Evolutionary conservation across 2,329 filamentous ascomycete species (phyloP).

Genomic region (Pleurostoma richardsiae): DNA sequence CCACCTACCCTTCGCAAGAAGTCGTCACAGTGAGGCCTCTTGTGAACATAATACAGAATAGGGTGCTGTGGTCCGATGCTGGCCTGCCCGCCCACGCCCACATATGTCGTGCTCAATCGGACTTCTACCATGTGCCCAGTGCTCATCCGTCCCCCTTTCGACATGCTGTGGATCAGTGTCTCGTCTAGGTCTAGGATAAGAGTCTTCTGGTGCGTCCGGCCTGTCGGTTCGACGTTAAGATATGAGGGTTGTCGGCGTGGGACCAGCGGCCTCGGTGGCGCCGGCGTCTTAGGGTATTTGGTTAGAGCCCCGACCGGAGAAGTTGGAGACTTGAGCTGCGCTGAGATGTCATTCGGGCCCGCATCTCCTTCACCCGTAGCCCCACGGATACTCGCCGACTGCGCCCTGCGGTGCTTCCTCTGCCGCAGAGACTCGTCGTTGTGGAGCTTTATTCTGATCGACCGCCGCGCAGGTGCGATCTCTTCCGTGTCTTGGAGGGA

Average conservation of each 20-base stretch:
- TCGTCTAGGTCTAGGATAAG: constrained; percentile 94
- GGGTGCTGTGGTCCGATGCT: constrained; percentile 82
- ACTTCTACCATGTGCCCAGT: constrained; percentile 99
- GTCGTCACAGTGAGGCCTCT: constrained; percentile 93
- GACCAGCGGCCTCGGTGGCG: constrained; percentile 83
- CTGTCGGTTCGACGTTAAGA: constrained; percentile 50
- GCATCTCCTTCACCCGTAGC: constrained; percentile 28
- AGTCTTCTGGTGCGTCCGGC: constrained; percentile 73
- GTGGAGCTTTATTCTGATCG: constrained; percentile 86
- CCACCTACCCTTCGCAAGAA: constrained; percentile 75
- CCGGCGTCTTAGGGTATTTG: constrained; percentile 84
- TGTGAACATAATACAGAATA: constrained; percentile 98
- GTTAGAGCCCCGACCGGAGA: constrained; percentile 75
- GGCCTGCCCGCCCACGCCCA: constrained; percentile 61
- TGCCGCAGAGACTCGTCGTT: constrained; percentile 71
- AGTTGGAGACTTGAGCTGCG: constrained; percentile 89
- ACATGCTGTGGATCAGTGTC: constrained; percentile 96
- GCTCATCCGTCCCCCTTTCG: constrained; percentile 91
- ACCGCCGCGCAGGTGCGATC: constrained; percentile 63
- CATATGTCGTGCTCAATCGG: constrained; percentile 68
- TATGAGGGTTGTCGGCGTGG: constrained; percentile 88
- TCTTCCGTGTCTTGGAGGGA: constrained; percentile 58
- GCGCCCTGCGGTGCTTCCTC: constrained; percentile 63
- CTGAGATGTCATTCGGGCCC: constrained; percentile 53
- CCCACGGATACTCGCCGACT: constrained; percentile 39